Evolutionary conservation across 1,139 yeast species (phyloP).

Genomic region (Kodamaea derodonti): DNA sequence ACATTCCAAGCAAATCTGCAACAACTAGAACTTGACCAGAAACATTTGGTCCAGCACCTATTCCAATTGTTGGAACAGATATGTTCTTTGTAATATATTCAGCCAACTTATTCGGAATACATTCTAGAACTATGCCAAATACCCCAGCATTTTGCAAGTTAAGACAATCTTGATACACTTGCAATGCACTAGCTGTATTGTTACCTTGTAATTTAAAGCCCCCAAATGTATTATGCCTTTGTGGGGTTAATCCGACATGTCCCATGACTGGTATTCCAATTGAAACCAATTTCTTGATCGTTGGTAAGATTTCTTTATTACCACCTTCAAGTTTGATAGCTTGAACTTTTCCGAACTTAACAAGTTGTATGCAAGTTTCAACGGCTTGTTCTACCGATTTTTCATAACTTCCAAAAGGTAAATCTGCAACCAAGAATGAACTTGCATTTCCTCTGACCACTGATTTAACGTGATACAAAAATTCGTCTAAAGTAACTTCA

Average conservation of each 20-base stretch:
- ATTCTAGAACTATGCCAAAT: slow-evolving; percentile 73
- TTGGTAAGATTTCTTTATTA: slow-evolving; percentile 42
- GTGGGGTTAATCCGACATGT: slow-evolving; percentile 92
- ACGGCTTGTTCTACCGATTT: slow-evolving; percentile 61
- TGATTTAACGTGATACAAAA: slow-evolving; percentile 70
- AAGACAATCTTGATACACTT: slow-evolving; percentile 64
- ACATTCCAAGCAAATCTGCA: slow-evolving; percentile 79
- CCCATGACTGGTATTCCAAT: slow-evolving; percentile 90
- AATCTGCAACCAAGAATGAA: slow-evolving; percentile 76
- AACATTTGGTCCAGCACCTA: slow-evolving; percentile 86
- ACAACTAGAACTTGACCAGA: slow-evolving; percentile 91
- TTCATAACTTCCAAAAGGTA: slow-evolving; percentile 89
- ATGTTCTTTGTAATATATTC: slow-evolving; percentile 56
- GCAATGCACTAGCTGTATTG: slow-evolving; percentile 49
- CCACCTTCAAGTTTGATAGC: slow-evolving; percentile 92
- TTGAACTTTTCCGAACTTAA: slow-evolving; percentile 64
- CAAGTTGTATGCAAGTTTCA: slow-evolving; percentile 55
- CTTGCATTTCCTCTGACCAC: slow-evolving; percentile 66
- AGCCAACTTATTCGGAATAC: slow-evolving; percentile 79
- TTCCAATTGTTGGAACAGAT: slow-evolving; percentile 82
- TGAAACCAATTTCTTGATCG: slow-evolving; percentile 46
- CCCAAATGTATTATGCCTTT: slow-evolving; percentile 70
- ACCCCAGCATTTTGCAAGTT: slow-evolving; percentile 76
- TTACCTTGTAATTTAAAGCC: slow-evolving; percentile 89
- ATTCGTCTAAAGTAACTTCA: slow-evolving; percentile 72